These are phyloP conservation scores for Annulohypoxylon truncatum DNA, from an alignment of 2,329 filamentous ascomycete genomes.

Conservation along the genomic window DNA sequence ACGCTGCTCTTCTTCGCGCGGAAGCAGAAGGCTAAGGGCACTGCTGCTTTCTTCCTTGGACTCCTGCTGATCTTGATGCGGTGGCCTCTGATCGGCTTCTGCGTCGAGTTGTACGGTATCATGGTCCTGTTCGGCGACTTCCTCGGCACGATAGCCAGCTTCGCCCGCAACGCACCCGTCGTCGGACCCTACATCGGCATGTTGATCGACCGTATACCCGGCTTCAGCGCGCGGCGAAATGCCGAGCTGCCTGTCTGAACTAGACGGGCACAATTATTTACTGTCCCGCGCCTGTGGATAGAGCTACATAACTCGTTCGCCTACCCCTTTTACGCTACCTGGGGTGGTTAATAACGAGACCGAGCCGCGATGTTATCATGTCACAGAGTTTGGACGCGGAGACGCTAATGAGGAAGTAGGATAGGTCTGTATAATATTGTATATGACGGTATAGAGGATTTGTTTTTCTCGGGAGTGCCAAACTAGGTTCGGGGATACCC, in stretches of 20 bases:
- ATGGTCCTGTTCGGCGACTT: constrained; percentile 96
- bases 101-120: constrained; percentile 92
- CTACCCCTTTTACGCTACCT: constrained; percentile 13
- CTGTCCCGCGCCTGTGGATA: not conserved
- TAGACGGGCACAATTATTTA: not conserved
- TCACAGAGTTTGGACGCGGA: constrained; percentile 1
- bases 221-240: constrained; percentile 72
- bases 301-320: not conserved
- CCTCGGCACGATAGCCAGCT: constrained; percentile 88
- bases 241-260: constrained; percentile 80
- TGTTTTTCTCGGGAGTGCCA: constrained; percentile 21
- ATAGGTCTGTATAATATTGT: constrained; percentile 37
- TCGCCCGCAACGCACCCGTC: constrained; percentile 85
- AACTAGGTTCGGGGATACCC: constrained; percentile 38
- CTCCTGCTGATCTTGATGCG: constrained; percentile 86
- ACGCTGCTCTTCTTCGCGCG: constrained; percentile 95
- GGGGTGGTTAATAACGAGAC: constrained; percentile 17
- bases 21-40: constrained; percentile 91
- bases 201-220: constrained; percentile 73
- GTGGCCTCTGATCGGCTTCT: constrained; percentile 92
- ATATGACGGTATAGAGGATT: constrained; percentile 35
- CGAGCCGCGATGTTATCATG: constrained; percentile 2
- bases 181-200: constrained; percentile 87
- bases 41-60: constrained; percentile 85
- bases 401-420: constrained; percentile 18